phyloP scores from a whole-genome alignment of 2,329 filamentous ascomycete genomes.

The Pseudogymnoascus sp. region DNA sequence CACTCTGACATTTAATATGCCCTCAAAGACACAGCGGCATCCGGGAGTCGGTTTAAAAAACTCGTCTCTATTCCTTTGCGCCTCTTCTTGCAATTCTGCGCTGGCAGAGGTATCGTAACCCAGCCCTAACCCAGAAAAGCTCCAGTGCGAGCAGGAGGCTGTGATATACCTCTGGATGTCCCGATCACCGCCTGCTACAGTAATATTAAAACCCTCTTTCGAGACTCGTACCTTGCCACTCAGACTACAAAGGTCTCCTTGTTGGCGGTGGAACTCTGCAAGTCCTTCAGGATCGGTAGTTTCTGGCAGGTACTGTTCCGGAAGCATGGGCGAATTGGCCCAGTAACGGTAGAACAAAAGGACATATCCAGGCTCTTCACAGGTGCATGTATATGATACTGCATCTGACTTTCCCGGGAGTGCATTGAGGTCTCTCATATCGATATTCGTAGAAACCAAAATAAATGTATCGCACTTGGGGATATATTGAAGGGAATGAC shows the following conservation, averaged over 20 bases:
- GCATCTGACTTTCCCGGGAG: constrained; percentile 22
- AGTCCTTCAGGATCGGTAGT: constrained; percentile 14
- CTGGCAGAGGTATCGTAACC: constrained; percentile 8
- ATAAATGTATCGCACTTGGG: background rate
- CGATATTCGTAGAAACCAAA: background rate
- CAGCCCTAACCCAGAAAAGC: constrained; percentile 21
- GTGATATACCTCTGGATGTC: constrained; percentile 22
- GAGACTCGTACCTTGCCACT: constrained; percentile 26
- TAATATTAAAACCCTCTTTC: constrained; percentile 28
- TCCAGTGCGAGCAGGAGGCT: constrained; percentile 24
- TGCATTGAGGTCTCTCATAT: constrained; percentile 1
- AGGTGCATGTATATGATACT: constrained; percentile 25
- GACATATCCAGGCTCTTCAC: constrained; percentile 20
- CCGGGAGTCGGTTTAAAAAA: constrained; percentile 25
- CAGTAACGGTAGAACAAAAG: constrained; percentile 30
- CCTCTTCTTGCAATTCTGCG: background rate
- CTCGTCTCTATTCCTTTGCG: constrained; percentile 6
- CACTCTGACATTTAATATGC: constrained; percentile 18
- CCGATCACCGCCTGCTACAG: constrained; percentile 21
- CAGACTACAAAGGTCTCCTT: constrained; percentile 15
- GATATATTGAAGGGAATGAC: background rate
- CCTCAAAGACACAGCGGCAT: constrained; percentile 26
- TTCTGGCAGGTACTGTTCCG: constrained; percentile 4
- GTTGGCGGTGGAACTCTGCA: constrained; percentile 19
- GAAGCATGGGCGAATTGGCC: constrained; percentile 19